Evolutionary conservation across 1,284 basidiomycete genomes (phyloP).

Genomic region (Phlebopus sp.): DNA sequence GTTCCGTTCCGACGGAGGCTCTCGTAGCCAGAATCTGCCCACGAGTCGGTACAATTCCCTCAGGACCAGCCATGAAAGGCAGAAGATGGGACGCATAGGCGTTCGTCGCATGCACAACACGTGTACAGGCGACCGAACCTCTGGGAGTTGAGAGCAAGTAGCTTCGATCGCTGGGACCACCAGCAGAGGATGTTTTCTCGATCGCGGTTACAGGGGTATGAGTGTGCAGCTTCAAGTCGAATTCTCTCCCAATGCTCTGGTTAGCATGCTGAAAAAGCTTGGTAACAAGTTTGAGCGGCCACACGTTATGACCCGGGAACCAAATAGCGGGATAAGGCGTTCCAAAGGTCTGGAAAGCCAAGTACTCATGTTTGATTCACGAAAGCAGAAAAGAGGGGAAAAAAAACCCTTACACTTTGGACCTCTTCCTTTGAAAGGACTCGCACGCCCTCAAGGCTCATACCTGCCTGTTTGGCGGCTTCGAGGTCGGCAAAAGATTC

Average conservation of each 20-base stretch:
- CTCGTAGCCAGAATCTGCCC: constrained; percentile 70
- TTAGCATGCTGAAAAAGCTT: constrained; percentile 51
- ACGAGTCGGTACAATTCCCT: constrained; percentile 66
- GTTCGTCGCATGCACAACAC: constrained; percentile 80
- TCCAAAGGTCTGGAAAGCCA: constrained; percentile 48
- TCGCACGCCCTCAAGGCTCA: constrained; percentile 42
- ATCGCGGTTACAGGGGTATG: constrained; percentile 62
- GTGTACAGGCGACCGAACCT: constrained; percentile 52
- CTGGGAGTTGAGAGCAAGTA: constrained; percentile 47
- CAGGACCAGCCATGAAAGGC: constrained; percentile 51
- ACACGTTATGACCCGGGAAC: constrained; percentile 61
- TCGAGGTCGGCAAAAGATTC: constrained; percentile 44
- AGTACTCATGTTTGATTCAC: background rate
- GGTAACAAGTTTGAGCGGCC: constrained; percentile 76
- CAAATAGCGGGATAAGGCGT: constrained; percentile 50
- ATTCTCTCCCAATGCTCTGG: constrained; percentile 17
- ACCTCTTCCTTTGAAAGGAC: constrained; percentile 52
- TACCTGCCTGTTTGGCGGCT: constrained; percentile 53
- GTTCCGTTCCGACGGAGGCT: constrained; percentile 40
- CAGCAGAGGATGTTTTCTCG: background rate
- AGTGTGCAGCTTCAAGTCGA: constrained; percentile 61
- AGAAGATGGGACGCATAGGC: constrained; percentile 68
- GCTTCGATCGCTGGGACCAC: background rate
- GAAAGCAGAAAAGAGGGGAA: background rate
- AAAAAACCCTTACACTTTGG: constrained; percentile 36